Percentiles rank a stretch among this genome's conserved stretches.
These are phyloP conservation scores for Amphibolis antarctica DNA, from an alignment of 106 monocot species.

Conservation along the genomic window DNA sequence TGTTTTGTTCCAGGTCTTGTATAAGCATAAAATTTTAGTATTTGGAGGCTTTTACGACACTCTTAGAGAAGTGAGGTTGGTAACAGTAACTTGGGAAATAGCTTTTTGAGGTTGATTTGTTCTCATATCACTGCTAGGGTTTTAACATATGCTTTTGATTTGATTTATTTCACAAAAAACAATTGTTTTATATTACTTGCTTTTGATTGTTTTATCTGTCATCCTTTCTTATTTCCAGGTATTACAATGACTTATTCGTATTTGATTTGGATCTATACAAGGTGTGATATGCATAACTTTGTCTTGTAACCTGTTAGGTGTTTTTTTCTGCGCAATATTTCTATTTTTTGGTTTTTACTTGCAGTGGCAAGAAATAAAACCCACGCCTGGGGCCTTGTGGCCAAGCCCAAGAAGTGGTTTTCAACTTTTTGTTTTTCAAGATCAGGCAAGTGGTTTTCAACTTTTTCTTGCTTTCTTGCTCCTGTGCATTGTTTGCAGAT, in stretches of 20 bases:
- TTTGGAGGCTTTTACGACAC: conserved; percentile 99
- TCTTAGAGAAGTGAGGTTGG: conserved; percentile 94
- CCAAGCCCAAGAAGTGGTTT: conserved; percentile 93
- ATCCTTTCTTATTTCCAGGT: conserved; percentile 37
- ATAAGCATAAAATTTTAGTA: conserved; percentile 91
- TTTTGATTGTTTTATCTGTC: neutral
- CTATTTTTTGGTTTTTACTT: conserved; percentile 11
- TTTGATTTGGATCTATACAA: conserved; percentile 94
- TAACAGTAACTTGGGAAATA: neutral
- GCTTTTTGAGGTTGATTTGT: neutral
- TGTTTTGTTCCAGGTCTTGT: conserved; percentile 49
- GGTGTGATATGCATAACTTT: conserved; percentile 30
- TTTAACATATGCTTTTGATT: neutral
- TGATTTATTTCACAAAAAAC: neutral
- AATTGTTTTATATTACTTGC: neutral
- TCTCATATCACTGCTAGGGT: neutral
- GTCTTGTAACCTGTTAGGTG: neutral
- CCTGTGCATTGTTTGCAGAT: neutral
- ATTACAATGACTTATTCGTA: conserved; percentile 81
- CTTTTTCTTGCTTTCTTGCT: conserved; percentile 1
- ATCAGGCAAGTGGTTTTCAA: conserved; percentile 43
- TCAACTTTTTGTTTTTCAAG: conserved; percentile 88
- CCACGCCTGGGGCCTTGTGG: conserved; percentile 69
- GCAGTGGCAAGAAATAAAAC: conserved; percentile 99
- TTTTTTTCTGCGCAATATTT: neutral